Base-by-base conservation (phyloP, 1,139 yeast species). In the Saccharomycopsis hybrid region DNA sequence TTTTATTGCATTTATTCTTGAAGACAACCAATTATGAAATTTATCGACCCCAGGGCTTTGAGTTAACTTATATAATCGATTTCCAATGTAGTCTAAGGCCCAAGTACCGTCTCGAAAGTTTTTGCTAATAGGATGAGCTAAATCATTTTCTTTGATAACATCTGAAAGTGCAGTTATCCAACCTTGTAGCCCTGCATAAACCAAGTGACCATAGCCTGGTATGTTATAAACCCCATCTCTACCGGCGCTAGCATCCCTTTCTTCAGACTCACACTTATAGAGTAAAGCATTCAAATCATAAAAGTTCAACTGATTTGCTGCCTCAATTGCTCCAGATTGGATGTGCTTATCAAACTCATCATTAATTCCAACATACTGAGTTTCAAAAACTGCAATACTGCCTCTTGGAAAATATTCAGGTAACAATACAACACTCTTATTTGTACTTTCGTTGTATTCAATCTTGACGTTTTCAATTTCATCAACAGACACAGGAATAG, bases 121-220 rank as follows among this genome's bases (percentile, higher is more conserved):
- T 48, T 80, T 76, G 57, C 95, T 81, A 39, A 90, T 60, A 1
- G 96, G 86, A 64, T 87, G 95, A 0, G 92, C 95, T 48, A 92
- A 73, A 59, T 89, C 79, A 62, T 92, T 92, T 43, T 73, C 70
- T 65, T 76, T 72, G 37, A 88, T 80, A 8, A 89, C 77, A 31
- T 72, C 68, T 53, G 78, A 74, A 55, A 90, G 66, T 0, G 82
- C 82, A 0, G 88, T 73, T 46, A 82, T 78, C 96, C 96, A 92
- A 3, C 98, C 98, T 66, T 87, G 95, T 31, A 92, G 69, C 9
- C 98, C 98, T 43, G 96, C 90, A 65, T 88, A 92, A 0, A 81
- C 83, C 46, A 90, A 70, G 13, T 70, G 68, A 0, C 97, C 97
- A 64, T 76, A 70, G 36, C 74, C 71, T 0, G 97, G 97, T 47